These are phyloP conservation scores for Ustulina deusta DNA, from an alignment of 2,329 filamentous ascomycete species.

Conservation along the genomic window DNA sequence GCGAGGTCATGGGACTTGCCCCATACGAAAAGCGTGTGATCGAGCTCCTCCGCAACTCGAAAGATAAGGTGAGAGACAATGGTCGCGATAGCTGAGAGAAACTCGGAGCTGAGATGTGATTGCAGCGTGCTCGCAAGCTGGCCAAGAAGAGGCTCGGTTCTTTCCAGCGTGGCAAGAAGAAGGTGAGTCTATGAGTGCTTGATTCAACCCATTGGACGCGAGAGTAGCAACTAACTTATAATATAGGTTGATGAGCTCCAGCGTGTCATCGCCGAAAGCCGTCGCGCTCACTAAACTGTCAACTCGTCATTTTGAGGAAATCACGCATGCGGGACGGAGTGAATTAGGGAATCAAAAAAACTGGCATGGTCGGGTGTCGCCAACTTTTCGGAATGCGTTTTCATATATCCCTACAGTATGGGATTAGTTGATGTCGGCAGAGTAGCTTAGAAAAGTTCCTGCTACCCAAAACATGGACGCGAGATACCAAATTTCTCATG, in stretches of 20 bases:
- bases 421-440: slow-evolving; percentile 35
- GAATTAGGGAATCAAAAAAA: slow-evolving; percentile 41
- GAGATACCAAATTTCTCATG: slow-evolving; percentile 41
- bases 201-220: no score
- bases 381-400: slow-evolving; percentile 45
- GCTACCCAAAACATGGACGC: slow-evolving; percentile 43
- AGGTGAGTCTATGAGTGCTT: slow-evolving; percentile 69
- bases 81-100: not conserved
- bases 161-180: slow-evolving; percentile 98
- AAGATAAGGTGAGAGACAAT: slow-evolving; percentile 77
- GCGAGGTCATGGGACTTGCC: slow-evolving; percentile 95
- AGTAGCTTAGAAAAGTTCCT: slow-evolving; percentile 40
- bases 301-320: slow-evolving; percentile 32
- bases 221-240: slow-evolving; percentile 7
- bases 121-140: slow-evolving; percentile 87
- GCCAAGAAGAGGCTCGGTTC: slow-evolving; percentile 99
- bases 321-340: slow-evolving; percentile 27
- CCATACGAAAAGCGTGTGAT: slow-evolving; percentile 99
- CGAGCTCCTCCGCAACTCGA: slow-evolving; percentile 98
- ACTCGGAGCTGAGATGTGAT: not conserved
- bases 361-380: slow-evolving; percentile 46
- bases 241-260: slow-evolving; percentile 82
- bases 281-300: slow-evolving; percentile 70
- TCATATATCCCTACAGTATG: slow-evolving; percentile 33
- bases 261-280: slow-evolving; percentile 96